These are phyloP conservation scores for Penicillium frequentans DNA, from an alignment of 2,329 filamentous ascomycete genomes.

Conservation along the genomic window DNA sequence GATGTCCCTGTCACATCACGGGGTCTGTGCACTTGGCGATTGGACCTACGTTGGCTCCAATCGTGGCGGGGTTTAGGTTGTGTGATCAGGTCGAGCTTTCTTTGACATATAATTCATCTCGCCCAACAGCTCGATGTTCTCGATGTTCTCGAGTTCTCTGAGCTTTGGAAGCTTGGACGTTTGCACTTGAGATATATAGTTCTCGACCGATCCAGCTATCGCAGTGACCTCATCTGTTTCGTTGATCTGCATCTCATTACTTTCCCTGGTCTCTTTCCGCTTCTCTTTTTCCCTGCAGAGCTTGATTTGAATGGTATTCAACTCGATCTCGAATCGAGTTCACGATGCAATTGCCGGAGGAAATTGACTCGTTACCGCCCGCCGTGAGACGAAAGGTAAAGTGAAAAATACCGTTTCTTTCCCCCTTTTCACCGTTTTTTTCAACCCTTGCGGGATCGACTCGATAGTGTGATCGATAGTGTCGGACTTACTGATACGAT, in stretches of 20 bases:
- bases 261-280: neutral
- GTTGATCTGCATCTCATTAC: neutral
- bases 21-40: neutral
- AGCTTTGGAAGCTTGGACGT: neutral
- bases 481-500: neutral
- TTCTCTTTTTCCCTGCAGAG: no score
- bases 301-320: neutral
- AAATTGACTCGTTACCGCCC: conserved; percentile 54
- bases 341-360: conserved; percentile 4
- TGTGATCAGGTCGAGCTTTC: neutral
- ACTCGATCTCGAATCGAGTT: neutral
- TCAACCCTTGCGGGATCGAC: conserved; percentile 8
- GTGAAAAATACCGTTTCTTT: no score
- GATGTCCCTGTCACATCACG: neutral
- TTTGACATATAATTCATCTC: neutral
- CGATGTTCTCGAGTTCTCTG: neutral
- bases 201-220: no score
- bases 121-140: neutral
- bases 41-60: neutral
- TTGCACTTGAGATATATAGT: no score
- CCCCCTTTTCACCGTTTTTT: conserved; percentile 2
- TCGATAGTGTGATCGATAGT: conserved; percentile 14
- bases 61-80: neutral
- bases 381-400: conserved; percentile 59
- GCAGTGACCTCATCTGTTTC: no score